Evolutionary conservation across 768 basidiomycete genomes (phyloP).

Genomic region (Mycena polygramma): DNA sequence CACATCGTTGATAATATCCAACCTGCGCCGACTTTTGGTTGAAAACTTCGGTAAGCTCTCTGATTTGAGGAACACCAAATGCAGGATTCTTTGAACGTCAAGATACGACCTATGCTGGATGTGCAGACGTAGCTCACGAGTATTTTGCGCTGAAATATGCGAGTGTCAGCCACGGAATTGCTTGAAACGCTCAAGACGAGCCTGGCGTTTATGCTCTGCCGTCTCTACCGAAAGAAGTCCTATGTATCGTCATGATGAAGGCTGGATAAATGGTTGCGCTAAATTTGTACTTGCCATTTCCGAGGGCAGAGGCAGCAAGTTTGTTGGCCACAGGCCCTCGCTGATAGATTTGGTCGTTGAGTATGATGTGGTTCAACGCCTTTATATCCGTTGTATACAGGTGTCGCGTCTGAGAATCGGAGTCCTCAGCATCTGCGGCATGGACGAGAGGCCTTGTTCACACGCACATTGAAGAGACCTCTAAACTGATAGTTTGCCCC

Average conservation of each 20-base stretch:
- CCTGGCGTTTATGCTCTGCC: too few species aligned
- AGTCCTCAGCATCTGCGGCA: neutral
- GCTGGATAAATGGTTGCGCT: too few species aligned
- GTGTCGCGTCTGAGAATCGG: constrained; percentile 10
- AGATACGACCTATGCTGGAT: constrained; percentile 30
- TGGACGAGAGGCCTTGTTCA: neutral
- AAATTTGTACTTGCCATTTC: neutral
- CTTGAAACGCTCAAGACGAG: neutral
- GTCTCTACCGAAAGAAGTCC: too few species aligned
- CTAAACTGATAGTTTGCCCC: neutral
- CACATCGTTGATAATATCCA: too few species aligned
- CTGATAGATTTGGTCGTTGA: neutral
- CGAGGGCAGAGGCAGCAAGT: neutral
- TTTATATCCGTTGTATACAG: constrained; percentile 15
- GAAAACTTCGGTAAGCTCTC: constrained; percentile 62
- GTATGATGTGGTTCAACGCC: neutral
- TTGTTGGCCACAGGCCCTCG: neutral
- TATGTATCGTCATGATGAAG: too few species aligned
- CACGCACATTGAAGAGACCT: neutral
- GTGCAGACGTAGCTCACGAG: constrained; percentile 15
- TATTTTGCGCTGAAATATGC: neutral
- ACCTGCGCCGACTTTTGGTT: constrained; percentile 65
- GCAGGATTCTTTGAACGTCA: constrained; percentile 66
- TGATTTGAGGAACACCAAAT: constrained; percentile 70
- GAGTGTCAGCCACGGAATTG: too few species aligned